Evolutionary conservation across 768 basidiomycete genomes (phyloP).

Genomic region (Cyclocybe aegerita): DNA sequence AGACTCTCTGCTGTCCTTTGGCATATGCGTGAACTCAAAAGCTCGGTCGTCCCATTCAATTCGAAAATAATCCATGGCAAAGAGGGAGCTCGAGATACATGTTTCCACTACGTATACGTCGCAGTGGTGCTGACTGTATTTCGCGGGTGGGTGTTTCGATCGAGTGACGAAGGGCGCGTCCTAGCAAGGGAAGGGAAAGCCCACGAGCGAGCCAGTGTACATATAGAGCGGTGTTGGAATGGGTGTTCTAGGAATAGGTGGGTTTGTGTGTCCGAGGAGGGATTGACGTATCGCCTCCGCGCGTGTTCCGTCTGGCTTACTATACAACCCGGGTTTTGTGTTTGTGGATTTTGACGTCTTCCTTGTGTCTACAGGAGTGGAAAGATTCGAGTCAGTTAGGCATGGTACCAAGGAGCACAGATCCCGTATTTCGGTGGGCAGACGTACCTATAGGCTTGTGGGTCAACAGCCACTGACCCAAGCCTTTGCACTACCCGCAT

Average conservation of each 20-base stretch:
- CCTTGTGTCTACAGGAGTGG: constrained; percentile 46
- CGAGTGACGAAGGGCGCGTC: constrained; percentile 5
- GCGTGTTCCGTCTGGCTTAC: constrained; percentile 18
- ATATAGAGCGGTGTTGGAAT: too few species aligned
- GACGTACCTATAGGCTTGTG: constrained; percentile 81
- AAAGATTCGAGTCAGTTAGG: constrained; percentile 1
- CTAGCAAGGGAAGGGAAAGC: constrained; percentile 3
- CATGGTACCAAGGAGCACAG: constrained; percentile 26
- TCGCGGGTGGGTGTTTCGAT: background rate
- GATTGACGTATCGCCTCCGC: background rate
- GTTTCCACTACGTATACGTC: too few species aligned
- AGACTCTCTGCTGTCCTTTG: too few species aligned
- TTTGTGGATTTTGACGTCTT: constrained; percentile 93
- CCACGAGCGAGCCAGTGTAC: background rate
- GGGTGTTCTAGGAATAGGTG: background rate
- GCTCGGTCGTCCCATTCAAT: background rate
- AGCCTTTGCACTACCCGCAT: constrained; percentile 92
- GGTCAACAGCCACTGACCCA: constrained; percentile 87
- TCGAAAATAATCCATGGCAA: background rate
- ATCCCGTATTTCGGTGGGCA: constrained; percentile 71
- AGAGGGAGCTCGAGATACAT: background rate
- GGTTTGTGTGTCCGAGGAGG: background rate
- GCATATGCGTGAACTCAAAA: constrained; percentile 5
- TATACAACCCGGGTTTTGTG: constrained; percentile 61
- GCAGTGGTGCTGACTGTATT: too few species aligned